Evolutionary conservation across 1,284 basidiomycete genomes (phyloP).

Genomic region (Cutaneotrichosporon arboriforme): DNA sequence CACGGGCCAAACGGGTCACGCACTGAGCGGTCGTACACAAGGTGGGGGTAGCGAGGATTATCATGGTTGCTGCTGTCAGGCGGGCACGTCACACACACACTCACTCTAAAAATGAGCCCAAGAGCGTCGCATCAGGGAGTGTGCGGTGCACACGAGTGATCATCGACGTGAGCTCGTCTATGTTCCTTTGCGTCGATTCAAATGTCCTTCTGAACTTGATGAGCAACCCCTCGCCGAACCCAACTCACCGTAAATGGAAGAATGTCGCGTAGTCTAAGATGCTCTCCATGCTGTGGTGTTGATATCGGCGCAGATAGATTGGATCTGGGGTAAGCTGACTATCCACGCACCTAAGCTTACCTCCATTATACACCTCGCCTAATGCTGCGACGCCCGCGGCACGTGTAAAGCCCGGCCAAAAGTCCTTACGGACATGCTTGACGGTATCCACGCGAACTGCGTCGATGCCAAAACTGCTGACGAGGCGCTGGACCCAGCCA

Average conservation of each 20-base stretch:
- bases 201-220: slow-evolving; percentile 38
- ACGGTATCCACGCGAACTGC: slow-evolving; percentile 51
- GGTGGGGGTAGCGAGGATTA: slow-evolving; percentile 45
- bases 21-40: slow-evolving; percentile 33
- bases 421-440: slow-evolving; percentile 52
- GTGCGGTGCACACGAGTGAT: slow-evolving; percentile 32
- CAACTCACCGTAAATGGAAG: slow-evolving; percentile 44
- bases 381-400: slow-evolving; percentile 49
- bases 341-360: slow-evolving; percentile 19
- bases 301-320: slow-evolving; percentile 40
- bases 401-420: slow-evolving; percentile 50
- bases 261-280: slow-evolving; percentile 57
- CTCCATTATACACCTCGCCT: slow-evolving; percentile 51
- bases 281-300: slow-evolving; percentile 51
- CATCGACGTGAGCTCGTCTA: slow-evolving; percentile 39
- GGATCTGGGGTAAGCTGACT: slow-evolving; percentile 32
- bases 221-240: neutral
- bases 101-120: slow-evolving; percentile 51
- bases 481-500: slow-evolving; percentile 49
- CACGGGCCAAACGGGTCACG: neutral
- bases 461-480: slow-evolving; percentile 48
- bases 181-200: slow-evolving; percentile 15
- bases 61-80: slow-evolving; percentile 46
- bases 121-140: slow-evolving; percentile 42
- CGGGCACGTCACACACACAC: slow-evolving; percentile 4